Evolutionary conservation across 176 grass and related monocot genomes (phyloP), one percentile per base, ranked within the genome.

Genomic region (Triticum dicoccoides): DNA sequence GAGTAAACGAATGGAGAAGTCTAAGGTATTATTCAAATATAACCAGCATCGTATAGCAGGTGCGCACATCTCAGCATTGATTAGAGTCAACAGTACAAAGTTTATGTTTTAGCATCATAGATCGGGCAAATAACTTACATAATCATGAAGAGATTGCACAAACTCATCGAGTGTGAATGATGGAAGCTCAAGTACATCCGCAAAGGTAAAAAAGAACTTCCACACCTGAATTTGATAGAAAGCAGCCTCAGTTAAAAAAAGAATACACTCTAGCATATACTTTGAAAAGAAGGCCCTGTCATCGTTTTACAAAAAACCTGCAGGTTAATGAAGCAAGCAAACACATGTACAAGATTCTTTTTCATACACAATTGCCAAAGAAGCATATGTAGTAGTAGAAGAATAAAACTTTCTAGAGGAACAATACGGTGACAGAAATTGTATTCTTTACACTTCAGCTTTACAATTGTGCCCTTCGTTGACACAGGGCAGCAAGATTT

Each of bases 131-230:
- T 44, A 81, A 87, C 90, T 96, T 87, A 99, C 97, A 94, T 89
- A 99, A 99, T 99, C 97, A 91, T 99, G 97, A 86, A 99, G 94
- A 91, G 93, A 91, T 86, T 99, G 97, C 66, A 96, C 72, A 15
- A 99, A 96, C 88, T 99, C 97, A 15, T 99, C 97, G 68, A 99
- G 91, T 68, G 92, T 99, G 89, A 99, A 92, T 17, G 97, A 88
- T 88, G 90, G 89, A 88, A 99, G 89, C 39, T 90, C 94, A 83
- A 99, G 90, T 33, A 96, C 52, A 83, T 99, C 97, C 77, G 87
- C 83, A 58, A 99, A 99, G 59, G 97, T 99, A 74, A 96, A 87
- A 76, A 96, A 94, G 72, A 99, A 99, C 76, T 94, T 96, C 97
- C 97, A 99, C 83, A 96, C 97, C 97, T 99, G 85, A 83, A 81